Percentiles rank a stretch among this genome's conserved stretches.
Conservation (phyloP, 495 filamentous ascomycete species). For the Podospora bellae-mahoneyi region DNA sequence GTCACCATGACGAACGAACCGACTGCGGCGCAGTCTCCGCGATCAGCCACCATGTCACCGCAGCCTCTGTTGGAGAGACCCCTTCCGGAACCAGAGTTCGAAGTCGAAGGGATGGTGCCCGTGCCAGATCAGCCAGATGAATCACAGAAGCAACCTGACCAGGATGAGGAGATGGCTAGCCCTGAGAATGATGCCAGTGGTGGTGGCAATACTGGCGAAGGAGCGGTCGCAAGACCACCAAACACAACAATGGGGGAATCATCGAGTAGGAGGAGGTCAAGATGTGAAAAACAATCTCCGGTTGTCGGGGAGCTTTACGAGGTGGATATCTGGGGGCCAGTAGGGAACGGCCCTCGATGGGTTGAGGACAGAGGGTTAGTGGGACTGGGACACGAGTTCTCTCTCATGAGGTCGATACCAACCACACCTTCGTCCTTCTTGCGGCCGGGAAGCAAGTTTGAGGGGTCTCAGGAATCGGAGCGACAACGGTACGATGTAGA, state of each 20-base stretch:
- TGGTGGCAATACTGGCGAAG: slow-evolving; percentile 16
- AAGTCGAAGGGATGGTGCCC: slow-evolving; percentile 12
- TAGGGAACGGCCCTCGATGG: slow-evolving; percentile 25
- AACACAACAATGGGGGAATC: neutral
- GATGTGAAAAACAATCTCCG: slow-evolving; percentile 8
- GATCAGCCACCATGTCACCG: slow-evolving; percentile 39
- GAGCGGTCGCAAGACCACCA: slow-evolving; percentile 16
- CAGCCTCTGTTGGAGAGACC: slow-evolving; percentile 28
- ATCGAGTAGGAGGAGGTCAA: slow-evolving; percentile 7
- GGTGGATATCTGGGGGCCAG: slow-evolving; percentile 21
- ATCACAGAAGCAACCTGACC: slow-evolving; percentile 37
- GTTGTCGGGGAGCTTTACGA: slow-evolving; percentile 19
- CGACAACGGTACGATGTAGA: slow-evolving; percentile 89
- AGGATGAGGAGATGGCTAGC: slow-evolving; percentile 31
- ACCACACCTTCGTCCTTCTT: slow-evolving; percentile 75
- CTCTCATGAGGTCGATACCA: slow-evolving; percentile 60
- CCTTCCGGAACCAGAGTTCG: slow-evolving; percentile 14
- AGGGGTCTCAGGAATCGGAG: slow-evolving; percentile 88
- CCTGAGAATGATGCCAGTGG: slow-evolving; percentile 16
- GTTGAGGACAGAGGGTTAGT: slow-evolving; percentile 33
- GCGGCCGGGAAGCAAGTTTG: slow-evolving; percentile 82
- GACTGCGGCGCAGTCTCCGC: slow-evolving; percentile 26
- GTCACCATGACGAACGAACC: slow-evolving; percentile 2
- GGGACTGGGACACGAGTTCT: slow-evolving; percentile 61
- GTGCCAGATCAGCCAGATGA: slow-evolving; percentile 24